Base-by-base conservation (phyloP, 257 asterid species). In the Marsdenia floribunda region DNA sequence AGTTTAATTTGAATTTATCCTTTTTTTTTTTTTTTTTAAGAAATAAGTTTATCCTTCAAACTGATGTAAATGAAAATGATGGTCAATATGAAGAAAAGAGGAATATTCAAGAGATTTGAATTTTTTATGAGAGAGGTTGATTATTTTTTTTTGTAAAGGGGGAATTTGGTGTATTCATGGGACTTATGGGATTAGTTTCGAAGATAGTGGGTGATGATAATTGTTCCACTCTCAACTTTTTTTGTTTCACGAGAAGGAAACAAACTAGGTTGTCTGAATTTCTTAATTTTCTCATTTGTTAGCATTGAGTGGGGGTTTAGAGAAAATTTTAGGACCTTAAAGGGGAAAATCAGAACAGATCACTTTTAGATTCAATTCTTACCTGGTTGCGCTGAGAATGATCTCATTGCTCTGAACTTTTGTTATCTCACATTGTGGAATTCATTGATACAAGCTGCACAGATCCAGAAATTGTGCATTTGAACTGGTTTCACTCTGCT, bases 231-330 rank as follows among this genome's bases (percentile, higher is more conserved):
- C 22, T 55, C 29, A 55, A 21, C 9, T 63, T 33, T 4, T 33
- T 63, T 63, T 35, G 44, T 4, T 33, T 61, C 3, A n/a, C 0
- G 38, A 63, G 68, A 35, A 61, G 44, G 72, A 42, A 42, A 68
- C 18, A 42, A 24, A 26, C 71, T 38, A 38, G 35, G 2, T n/a
- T 46, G 40, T 44, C 54, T 68, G 18, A 68, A 68, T 52, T 68
- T 38, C 73, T 11, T 46, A 37, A 46, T 68, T 37, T 68, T 68
- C 70, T 19, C 14, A 42, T n/a, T 68, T 68, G 73, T 19, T 13
- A 40, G 8, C n/a, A 22, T 2, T 14, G 42, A 8, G 47, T 16
- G 22, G 46, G 68, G 6, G 21, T 19, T 42, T 21, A 10, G 7
- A 29, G 38, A 68, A 46, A 42, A 68, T 44, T 21, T 44, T 24